phyloP scores from a whole-genome alignment of 106 monocot genomes.

The Dactylorhiza incarnata region DNA sequence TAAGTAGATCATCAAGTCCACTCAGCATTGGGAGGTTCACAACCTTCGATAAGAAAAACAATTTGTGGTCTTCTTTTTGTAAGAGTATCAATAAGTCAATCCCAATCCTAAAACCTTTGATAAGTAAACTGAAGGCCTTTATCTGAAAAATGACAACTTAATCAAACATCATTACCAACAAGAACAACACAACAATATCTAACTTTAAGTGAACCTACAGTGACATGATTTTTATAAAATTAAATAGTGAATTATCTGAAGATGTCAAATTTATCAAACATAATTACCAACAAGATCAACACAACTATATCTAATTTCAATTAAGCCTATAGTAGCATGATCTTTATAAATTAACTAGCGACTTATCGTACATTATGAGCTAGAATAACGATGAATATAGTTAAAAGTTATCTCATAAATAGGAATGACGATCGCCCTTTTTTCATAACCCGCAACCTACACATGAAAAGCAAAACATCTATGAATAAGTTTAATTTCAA shows the following conservation, averaged over 20 bases:
- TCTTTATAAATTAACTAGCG: not conserved
- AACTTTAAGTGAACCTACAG: not conserved
- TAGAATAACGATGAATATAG: not conserved
- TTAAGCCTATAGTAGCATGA: not conserved
- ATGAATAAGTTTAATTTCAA: not conserved
- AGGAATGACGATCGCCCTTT: not conserved
- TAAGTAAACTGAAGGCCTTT: slow-evolving; percentile 69
- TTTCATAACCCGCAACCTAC: not conserved
- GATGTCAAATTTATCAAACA: too few relatives aligned
- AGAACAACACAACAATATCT: not conserved
- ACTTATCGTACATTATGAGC: not conserved
- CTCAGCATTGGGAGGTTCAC: slow-evolving; percentile 40
- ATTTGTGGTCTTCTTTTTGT: slow-evolving; percentile 34
- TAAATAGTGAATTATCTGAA: too few relatives aligned
- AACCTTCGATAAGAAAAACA: slow-evolving; percentile 35
- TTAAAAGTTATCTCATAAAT: not conserved
- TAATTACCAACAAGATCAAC: too few relatives aligned
- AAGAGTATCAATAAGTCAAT: slow-evolving; percentile 61
- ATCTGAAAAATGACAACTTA: slow-evolving; percentile 33
- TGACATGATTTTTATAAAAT: not conserved
- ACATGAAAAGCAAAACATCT: not conserved
- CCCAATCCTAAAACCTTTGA: slow-evolving; percentile 66
- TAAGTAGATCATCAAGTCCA: slow-evolving; percentile 43
- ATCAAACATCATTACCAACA: not conserved
- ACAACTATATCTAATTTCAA: not conserved